These are phyloP conservation scores for Guillardia theta DNA, from an alignment of 78 protist species.

Conservation along the genomic window DNA sequence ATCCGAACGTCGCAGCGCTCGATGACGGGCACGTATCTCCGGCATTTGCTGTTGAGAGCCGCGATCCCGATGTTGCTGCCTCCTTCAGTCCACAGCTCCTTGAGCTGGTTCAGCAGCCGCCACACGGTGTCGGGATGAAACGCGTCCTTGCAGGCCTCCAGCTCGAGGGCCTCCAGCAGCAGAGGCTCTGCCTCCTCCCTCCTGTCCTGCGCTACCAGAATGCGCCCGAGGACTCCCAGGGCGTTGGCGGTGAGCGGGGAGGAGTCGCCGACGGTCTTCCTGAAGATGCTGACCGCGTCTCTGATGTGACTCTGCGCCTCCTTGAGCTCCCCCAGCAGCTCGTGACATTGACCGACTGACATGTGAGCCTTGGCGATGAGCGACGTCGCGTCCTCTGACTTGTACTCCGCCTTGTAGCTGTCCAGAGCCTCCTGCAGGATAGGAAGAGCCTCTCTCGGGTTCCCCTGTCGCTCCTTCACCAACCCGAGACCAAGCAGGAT, in stretches of 20 bases:
- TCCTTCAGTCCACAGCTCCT: not conserved
- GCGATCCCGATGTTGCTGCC: too few species aligned
- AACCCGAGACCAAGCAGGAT: conserved; percentile 21
- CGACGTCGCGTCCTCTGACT: not conserved
- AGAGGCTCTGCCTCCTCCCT: not conserved
- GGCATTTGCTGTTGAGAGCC: not conserved
- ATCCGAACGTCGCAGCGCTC: not conserved
- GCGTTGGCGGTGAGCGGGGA: conserved; percentile 4
- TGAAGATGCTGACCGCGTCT: not conserved
- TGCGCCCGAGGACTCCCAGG: conserved; percentile 12
- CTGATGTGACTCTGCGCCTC: not conserved
- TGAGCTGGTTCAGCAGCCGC: not conserved
- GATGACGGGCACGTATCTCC: not conserved
- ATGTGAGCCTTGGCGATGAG: conserved; percentile 15
- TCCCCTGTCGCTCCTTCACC: conserved; percentile 1
- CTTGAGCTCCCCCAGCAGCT: not conserved
- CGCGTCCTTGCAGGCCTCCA: not conserved
- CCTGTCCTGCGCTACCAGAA: not conserved
- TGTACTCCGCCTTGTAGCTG: not conserved
- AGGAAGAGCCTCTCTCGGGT: not conserved
- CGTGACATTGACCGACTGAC: conserved; percentile 20
- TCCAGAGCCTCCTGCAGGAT: not conserved
- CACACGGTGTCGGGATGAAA: not conserved
- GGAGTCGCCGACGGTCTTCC: not conserved
- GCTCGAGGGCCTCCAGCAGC: not conserved